Conservation (phyloP, 495 filamentous ascomycete genomes). For the Aspergillus carlsbadensis region DNA sequence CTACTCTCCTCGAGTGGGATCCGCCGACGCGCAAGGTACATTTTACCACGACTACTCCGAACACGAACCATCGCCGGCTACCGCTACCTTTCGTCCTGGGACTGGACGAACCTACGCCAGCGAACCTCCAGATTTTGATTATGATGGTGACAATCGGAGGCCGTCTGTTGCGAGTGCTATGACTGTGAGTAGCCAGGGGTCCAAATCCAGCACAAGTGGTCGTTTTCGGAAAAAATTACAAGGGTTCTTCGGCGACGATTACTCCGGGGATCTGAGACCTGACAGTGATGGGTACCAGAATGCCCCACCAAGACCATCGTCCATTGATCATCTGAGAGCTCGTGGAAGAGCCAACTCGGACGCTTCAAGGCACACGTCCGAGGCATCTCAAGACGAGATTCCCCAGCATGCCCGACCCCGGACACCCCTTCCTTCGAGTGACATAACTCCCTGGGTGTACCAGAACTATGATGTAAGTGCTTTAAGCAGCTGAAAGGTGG, state of each 20-base stretch:
- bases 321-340: conserved; percentile 56
- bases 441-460: conserved; percentile 94
- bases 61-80: conserved; percentile 55
- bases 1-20: conserved; percentile 27
- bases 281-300: conserved; percentile 66
- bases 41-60: conserved; percentile 47
- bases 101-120: conserved; percentile 59
- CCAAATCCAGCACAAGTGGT: conserved; percentile 71
- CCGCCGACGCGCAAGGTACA: conserved; percentile 37
- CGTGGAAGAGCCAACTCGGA: conserved; percentile 78
- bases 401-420: conserved; percentile 69
- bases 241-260: conserved; percentile 88
- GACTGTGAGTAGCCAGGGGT: conserved; percentile 87
- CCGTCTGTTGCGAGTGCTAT: conserved; percentile 89
- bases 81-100: conserved; percentile 63
- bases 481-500: not conserved
- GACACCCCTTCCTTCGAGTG: conserved; percentile 84
- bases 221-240: conserved; percentile 73
- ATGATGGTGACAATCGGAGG: conserved; percentile 71
- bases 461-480: conserved; percentile 76
- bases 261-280: conserved; percentile 62
- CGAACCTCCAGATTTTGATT: conserved; percentile 66
- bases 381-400: conserved; percentile 50
- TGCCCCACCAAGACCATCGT: conserved; percentile 49
- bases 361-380: conserved; percentile 49